These are phyloP conservation scores for Xylaria bambusicola DNA, from an alignment of 495 filamentous ascomycete genomes.

Conservation along the genomic window DNA sequence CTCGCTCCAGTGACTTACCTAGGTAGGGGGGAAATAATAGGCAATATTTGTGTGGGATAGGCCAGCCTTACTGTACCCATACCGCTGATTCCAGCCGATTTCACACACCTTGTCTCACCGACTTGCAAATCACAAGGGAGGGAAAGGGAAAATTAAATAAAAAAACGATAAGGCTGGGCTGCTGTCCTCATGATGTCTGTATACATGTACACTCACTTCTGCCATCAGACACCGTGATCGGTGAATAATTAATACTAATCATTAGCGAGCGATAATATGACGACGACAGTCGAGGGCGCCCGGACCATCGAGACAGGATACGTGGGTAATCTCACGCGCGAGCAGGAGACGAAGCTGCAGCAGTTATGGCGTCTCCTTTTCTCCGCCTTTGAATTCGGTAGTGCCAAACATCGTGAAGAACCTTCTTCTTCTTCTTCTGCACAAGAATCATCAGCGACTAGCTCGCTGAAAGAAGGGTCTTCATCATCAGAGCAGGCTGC, in stretches of 20 bases:
- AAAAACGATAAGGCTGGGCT: neutral
- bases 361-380: constrained; percentile 6
- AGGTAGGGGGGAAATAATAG: no score
- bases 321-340: constrained; percentile 5
- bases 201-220: no score
- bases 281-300: neutral
- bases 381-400: neutral
- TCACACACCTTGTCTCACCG: no score
- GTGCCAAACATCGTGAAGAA: neutral
- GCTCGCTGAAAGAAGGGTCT: neutral
- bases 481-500: constrained; percentile 35
- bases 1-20: no score
- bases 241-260: no score
- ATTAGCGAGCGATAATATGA: neutral
- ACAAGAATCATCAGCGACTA: neutral
- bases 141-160: no score
- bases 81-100: no score
- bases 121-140: neutral
- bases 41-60: no score
- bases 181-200: no score
- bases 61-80: no score
- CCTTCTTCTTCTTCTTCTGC: no score
- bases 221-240: no score
- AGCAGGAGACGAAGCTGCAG: constrained; percentile 8
- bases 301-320: constrained; percentile 1